These are phyloP conservation scores for Neopestalotiopsis sp. DNA, from an alignment of 2,329 filamentous ascomycete genomes.

Conservation along the genomic window DNA sequence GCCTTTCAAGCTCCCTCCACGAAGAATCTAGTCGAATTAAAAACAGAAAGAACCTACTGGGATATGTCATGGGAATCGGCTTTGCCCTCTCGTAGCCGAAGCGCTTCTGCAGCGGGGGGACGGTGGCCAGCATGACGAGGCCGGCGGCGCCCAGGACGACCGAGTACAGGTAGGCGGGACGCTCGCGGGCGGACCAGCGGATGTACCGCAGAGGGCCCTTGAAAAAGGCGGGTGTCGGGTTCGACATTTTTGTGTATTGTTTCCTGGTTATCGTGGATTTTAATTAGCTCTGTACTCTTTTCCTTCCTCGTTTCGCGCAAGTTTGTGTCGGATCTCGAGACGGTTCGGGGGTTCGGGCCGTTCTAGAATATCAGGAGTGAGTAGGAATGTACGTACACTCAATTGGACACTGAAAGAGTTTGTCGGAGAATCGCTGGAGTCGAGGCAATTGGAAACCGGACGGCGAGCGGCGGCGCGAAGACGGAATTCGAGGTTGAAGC, in stretches of 20 bases:
- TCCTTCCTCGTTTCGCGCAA: background rate
- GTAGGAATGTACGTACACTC: too few relatives aligned
- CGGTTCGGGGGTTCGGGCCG: too few relatives aligned
- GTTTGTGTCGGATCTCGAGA: too few relatives aligned
- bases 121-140: conserved; percentile 71
- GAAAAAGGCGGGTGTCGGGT: conserved; percentile 78
- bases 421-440: too few relatives aligned
- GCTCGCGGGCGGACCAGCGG: conserved; percentile 86
- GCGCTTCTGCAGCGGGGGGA: conserved; percentile 74
- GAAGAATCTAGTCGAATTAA: background rate
- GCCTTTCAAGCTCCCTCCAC: too few relatives aligned
- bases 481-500: background rate
- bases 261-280: conserved; percentile 22
- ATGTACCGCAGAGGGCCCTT: conserved; percentile 81
- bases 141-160: conserved; percentile 75
- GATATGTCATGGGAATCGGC: conserved; percentile 87
- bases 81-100: conserved; percentile 77
- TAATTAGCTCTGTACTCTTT: background rate
- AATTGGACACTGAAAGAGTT: too few relatives aligned
- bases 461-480: background rate
- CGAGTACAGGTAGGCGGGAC: conserved; percentile 91
- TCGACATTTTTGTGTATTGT: conserved; percentile 58
- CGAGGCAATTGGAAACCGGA: background rate
- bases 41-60: conserved; percentile 66
- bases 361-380: too few relatives aligned